Evolutionary conservation across 164 flowering plant genomes (phyloP), one percentile per base, ranked within the genome.

Genomic region (Magnolia changhungtana): DNA sequence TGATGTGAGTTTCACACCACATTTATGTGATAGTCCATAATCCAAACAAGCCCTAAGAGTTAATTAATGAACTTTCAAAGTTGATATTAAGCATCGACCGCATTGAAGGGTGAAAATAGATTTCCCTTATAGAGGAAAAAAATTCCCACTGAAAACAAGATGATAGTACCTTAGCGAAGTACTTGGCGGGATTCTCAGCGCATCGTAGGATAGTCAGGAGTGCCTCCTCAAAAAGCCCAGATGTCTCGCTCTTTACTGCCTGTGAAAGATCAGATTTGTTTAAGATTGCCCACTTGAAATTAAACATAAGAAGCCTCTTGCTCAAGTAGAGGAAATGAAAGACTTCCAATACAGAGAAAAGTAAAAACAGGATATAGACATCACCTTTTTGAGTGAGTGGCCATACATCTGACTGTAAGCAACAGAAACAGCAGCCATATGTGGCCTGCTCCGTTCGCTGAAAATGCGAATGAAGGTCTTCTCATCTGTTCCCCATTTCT

Each of bases 181-280:
- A 90, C 74, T 72, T 84, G 14, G 82, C 88, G 59, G 95, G 91
- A 81, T 90, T 88, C 24, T 87, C 86, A 18, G 94, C 90, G 83
- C 92, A 90, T 71, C 74, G 79, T 66, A 91, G n/a, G 65, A 92
- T 90, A n/a, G 94, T 80, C 82, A 89, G 66, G 50, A 92, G 95
- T 3, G 76, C 93, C 78, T 71, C 75, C 80, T 81, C 86, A 78
- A 92, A 89, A 20, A 67, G 3, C 70, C 93, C 96, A 3, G 96
- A 91, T 20, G 93, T 90, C 85, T 92, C 98, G 1, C 76, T 81
- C 80, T 88, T 90, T n/a, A 94, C 76, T 9, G 87, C 97, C 98
- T 92, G 86, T 77, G 82, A 78, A 20, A 23, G 4, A 65, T 13
- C 45, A 8, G 18, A 51, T 65, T 23, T 65, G 11, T 29, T 65